These are phyloP conservation scores for Phialocephala subalpina DNA, from an alignment of 2,329 filamentous ascomycete species.

Conservation along the genomic window DNA sequence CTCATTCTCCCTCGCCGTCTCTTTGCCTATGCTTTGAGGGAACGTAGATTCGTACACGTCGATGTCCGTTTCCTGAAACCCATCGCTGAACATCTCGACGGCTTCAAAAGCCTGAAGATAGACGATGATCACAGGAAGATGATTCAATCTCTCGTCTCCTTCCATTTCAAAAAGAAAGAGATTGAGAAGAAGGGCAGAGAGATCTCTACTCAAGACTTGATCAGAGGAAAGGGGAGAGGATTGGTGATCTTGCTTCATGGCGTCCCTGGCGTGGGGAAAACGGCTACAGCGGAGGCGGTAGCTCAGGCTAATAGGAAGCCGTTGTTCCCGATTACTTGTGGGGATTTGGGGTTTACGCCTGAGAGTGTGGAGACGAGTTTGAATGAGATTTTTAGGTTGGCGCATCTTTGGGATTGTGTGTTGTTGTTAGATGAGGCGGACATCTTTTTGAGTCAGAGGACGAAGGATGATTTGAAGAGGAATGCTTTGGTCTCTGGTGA, in stretches of 20 bases:
- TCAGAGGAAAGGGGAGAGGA: conserved; percentile 59
- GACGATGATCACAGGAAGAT: conserved; percentile 34
- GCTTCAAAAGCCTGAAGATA: conserved; percentile 50
- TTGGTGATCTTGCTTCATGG: conserved; percentile 57
- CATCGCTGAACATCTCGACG: conserved; percentile 39
- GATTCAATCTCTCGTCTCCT: conserved; percentile 25
- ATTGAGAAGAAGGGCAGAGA: conserved; percentile 5
- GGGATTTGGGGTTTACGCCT: conserved; percentile 73
- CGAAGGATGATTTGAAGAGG: conserved; percentile 44
- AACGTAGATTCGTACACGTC: conserved; percentile 39
- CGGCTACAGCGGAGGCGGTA: conserved; percentile 62
- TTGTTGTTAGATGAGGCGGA: conserved; percentile 76
- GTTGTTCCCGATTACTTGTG: conserved; percentile 62
- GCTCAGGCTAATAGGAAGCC: conserved; percentile 57
- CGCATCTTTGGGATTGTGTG: conserved; percentile 75
- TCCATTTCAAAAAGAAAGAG: conserved; percentile 24
- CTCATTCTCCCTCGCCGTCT: conserved; percentile 58
- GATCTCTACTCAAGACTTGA: conserved; percentile 48
- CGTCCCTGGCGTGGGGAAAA: conserved; percentile 58
- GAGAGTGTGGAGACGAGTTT: conserved; percentile 72
- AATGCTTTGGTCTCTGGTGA: conserved; percentile 47
- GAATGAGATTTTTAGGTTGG: conserved; percentile 74
- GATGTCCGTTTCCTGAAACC: conserved; percentile 31
- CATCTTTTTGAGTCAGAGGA: conserved; percentile 51
- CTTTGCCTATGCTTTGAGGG: conserved; percentile 38